Percentiles rank a stretch among this genome's conserved stretches.
Conservation (phyloP, 306 rosid species). For the Biancaea sappan region DNA sequence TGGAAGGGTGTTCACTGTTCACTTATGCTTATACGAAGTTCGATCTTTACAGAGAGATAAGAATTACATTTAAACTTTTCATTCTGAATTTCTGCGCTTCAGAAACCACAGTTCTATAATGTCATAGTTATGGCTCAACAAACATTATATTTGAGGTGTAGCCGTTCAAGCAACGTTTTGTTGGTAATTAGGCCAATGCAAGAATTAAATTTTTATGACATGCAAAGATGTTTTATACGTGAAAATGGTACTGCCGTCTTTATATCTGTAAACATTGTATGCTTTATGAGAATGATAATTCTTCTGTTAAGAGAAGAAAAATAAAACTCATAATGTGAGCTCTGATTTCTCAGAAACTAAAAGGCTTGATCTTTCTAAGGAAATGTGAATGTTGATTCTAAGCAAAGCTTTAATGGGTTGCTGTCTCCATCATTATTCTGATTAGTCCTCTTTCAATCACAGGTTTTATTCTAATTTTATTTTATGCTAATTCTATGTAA, state of each 20-base stretch:
- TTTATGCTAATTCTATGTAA: not conserved
- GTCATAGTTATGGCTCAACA: conserved; percentile 4
- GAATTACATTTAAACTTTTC: not conserved
- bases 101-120: not conserved
- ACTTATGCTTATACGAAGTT: not conserved
- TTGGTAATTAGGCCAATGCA: not conserved
- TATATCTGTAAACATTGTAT: no score
- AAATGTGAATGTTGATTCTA: not conserved
- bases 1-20: not conserved
- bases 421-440: not conserved
- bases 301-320: not conserved
- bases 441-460: not conserved
- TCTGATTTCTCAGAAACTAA: not conserved
- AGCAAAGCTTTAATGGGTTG: not conserved
- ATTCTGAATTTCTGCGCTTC: not conserved
- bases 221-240: not conserved
- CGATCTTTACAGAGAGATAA: not conserved
- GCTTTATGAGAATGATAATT: not conserved
- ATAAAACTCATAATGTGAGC: not conserved
- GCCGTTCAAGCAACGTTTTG: not conserved
- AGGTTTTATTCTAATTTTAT: not conserved
- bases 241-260: not conserved
- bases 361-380: not conserved
- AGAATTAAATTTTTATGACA: not conserved
- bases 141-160: not conserved